phyloP scores from a whole-genome alignment of 805 yeast genomes.

The Barnettozyma siamensis region DNA sequence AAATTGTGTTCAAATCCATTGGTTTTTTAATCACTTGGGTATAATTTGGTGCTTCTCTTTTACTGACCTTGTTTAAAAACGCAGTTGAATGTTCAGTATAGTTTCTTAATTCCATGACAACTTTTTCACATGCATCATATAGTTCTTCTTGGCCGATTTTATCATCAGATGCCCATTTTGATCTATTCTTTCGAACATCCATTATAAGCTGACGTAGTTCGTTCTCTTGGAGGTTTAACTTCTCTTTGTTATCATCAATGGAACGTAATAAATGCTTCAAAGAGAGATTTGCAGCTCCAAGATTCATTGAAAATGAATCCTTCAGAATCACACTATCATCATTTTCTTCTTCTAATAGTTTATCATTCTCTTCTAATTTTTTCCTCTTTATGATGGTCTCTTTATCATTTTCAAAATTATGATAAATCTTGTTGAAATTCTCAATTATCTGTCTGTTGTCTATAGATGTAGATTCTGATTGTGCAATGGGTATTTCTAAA shows the following conservation, averaged over 20 bases:
- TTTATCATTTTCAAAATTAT: conserved; percentile 66
- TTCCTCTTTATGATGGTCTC: conserved; percentile 72
- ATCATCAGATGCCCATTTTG: conserved; percentile 97
- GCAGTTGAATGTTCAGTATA: conserved; percentile 97
- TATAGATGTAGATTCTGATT: conserved; percentile 26
- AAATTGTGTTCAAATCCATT: conserved; percentile 93
- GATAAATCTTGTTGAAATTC: conserved; percentile 69
- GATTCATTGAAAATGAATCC: conserved; percentile 33
- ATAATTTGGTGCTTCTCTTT: conserved; percentile 97
- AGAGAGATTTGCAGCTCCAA: conserved; percentile 73
- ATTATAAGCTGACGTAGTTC: conserved; percentile 80
- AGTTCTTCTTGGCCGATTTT: conserved; percentile 95
- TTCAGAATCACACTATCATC: conserved; percentile 15
- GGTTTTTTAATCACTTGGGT: conserved; percentile 85
- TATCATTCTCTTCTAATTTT: conserved; percentile 74
- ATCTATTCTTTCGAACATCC: conserved; percentile 91
- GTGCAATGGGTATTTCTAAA: conserved; percentile 30
- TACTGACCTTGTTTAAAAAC: conserved; percentile 90
- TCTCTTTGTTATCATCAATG: conserved; percentile 77
- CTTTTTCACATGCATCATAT: conserved; percentile 96
- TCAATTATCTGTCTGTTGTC: conserved; percentile 38
- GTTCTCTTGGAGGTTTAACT: conserved; percentile 64
- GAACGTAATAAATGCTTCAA: conserved; percentile 73
- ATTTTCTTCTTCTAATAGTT: conserved; percentile 41
- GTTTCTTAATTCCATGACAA: conserved; percentile 80